phyloP scores from a whole-genome alignment of 2,329 filamentous ascomycete genomes.

The Xylariaceae sp. region DNA sequence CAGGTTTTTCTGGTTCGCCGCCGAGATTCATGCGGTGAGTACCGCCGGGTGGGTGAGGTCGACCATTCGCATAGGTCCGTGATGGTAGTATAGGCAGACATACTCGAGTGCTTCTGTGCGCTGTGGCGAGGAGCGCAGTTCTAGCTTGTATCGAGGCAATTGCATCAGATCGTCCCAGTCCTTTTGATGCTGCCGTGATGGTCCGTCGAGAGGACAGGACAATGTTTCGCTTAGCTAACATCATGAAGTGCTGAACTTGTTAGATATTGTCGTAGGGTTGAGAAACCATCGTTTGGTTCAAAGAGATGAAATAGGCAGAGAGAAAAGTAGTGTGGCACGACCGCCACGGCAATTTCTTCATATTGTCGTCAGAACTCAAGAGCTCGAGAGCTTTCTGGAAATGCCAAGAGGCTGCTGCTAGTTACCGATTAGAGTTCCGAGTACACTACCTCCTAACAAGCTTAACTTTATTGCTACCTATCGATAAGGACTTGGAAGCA shows the following conservation, averaged over 20 bases:
- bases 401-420: too few relatives aligned
- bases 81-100: slow-evolving; percentile 30
- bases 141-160: slow-evolving; percentile 34
- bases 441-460: too few relatives aligned
- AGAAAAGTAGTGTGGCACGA: slow-evolving; percentile 23
- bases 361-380: slow-evolving; percentile 19
- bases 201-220: slow-evolving; percentile 45
- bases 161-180: slow-evolving; percentile 34
- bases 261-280: background rate
- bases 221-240: slow-evolving; percentile 51
- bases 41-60: slow-evolving; percentile 86
- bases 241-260: slow-evolving; percentile 30
- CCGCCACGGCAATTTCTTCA: slow-evolving; percentile 8
- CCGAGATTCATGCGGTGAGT: slow-evolving; percentile 94
- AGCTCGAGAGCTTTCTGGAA: slow-evolving; percentile 42
- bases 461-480: too few relatives aligned
- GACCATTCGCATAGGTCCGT: slow-evolving; percentile 70
- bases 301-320: slow-evolving; percentile 13
- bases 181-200: slow-evolving; percentile 37
- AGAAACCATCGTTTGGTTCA: background rate
- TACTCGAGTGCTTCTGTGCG: slow-evolving; percentile 26
- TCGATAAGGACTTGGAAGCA: slow-evolving; percentile 30
- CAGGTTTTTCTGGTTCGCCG: slow-evolving; percentile 77
- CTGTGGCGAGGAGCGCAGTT: slow-evolving; percentile 33
- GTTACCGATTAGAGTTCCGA: too few relatives aligned